Base-by-base conservation (phyloP, 768 basidiomycete genomes). In the Termitomyces sp. region DNA sequence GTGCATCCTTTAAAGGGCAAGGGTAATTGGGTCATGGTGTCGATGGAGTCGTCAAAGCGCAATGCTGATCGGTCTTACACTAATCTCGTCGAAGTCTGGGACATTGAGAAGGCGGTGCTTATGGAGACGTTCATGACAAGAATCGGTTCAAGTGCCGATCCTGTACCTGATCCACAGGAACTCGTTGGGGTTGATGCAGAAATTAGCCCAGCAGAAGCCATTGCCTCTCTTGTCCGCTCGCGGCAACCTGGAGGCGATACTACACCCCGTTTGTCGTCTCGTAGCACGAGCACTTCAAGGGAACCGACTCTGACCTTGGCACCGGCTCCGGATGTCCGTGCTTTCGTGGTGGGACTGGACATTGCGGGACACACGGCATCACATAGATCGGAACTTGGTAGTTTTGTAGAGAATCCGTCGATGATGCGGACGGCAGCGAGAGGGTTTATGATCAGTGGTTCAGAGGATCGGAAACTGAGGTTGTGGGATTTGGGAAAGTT, bases 11-110 rank as follows among this genome's bases (percentile, higher is more conserved):
- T 87, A 0, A 90, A 85, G 64, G 93, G 93, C 19, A 83, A 84
- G 57, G 93, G 93, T 0, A 85, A 87, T 46, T 98, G 93, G 93
- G 76, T 98, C 44, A 83, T 97, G 69, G 88, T 97, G 43, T 83
- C 93, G 0, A 70, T 88, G 15, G 88, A 88, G 63, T 74, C 82
- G 0, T 73, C 74, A 10, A 72, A 69, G 54, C 77, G 73, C 61
- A 70, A 53, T 45, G 51, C 64, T 3, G 78, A 81, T 54, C 71
- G 69, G 8, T 62, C 76, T 2, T 75, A 77, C 10, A 76, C 77
- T 14, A 74, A 77, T 34, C 67, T 93, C 43, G 75, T 93, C 6
- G 93, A 97, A 65, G 89, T 94, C 1, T 97, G 93, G 91, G 93
- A 98, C 65, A 83, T 98, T 50, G 93, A 96, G 69, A 85, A 84